Evolutionary conservation across 768 basidiomycete genomes (phyloP).

Genomic region (Suillus plorans): DNA sequence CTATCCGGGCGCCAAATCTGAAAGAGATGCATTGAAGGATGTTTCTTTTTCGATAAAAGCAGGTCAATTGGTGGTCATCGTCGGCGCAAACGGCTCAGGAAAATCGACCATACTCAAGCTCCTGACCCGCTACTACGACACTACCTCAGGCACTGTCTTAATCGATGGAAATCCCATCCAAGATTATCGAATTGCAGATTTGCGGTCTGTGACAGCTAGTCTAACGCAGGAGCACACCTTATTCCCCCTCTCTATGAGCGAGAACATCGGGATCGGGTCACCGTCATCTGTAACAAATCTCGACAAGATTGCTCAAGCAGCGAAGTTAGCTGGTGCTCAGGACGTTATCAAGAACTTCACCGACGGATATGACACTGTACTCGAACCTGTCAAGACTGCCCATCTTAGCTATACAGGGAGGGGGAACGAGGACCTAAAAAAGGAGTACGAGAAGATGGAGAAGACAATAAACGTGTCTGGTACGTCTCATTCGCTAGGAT

Average conservation of each 20-base stretch:
- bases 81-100: conserved; percentile 34
- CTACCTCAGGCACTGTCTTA: conserved; percentile 36
- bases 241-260: conserved; percentile 37
- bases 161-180: conserved; percentile 38
- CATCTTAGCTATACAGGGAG: conserved; percentile 26
- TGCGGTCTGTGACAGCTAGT: conserved; percentile 41
- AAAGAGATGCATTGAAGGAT: conserved; percentile 21
- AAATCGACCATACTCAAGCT: conserved; percentile 42
- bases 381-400: conserved; percentile 32
- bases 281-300: conserved; percentile 16
- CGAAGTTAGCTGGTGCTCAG: conserved; percentile 39
- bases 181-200: conserved; percentile 28
- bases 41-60: conserved; percentile 30
- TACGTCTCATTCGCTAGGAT: neutral
- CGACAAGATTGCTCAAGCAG: conserved; percentile 18
- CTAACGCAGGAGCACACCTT: conserved; percentile 41
- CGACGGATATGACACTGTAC: conserved; percentile 37
- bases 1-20: conserved; percentile 44
- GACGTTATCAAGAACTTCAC: conserved; percentile 38
- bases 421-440: conserved; percentile 14
- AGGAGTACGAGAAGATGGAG: conserved; percentile 19
- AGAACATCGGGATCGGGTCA: conserved; percentile 41
- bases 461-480: conserved; percentile 26
- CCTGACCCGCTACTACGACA: conserved; percentile 34
- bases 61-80: conserved; percentile 35